phyloP scores from a whole-genome alignment of 2,329 filamentous ascomycete genomes.

The Aspergillus calidoustus region DNA sequence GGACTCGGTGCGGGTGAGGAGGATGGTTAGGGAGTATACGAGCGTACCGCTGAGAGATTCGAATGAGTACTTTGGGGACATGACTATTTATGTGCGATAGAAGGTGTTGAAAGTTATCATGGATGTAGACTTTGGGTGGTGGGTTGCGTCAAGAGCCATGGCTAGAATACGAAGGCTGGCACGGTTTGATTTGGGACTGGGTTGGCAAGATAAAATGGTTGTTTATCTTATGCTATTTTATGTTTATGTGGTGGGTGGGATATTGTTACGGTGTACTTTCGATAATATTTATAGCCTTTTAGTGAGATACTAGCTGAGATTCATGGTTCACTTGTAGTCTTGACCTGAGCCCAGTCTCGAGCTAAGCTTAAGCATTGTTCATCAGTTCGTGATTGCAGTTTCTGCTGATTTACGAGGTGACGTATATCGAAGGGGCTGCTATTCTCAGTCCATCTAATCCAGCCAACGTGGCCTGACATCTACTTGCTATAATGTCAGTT shows the following conservation, averaged over 20 bases:
- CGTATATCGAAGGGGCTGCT: too few relatives aligned
- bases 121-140: neutral
- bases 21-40: conserved; percentile 28
- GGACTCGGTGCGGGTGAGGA: conserved; percentile 24
- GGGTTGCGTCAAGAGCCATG: neutral
- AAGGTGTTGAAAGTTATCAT: neutral
- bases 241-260: neutral
- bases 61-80: conserved; percentile 27
- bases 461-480: neutral
- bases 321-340: neutral
- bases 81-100: conserved; percentile 26
- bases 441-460: too few relatives aligned
- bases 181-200: too few relatives aligned
- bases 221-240: neutral
- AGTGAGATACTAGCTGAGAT: neutral
- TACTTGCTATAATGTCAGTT: neutral
- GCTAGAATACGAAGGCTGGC: neutral
- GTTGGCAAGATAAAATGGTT: neutral
- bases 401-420: neutral
- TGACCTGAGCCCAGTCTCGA: neutral
- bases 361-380: neutral
- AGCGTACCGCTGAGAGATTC: conserved; percentile 19
- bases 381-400: neutral
- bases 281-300: neutral
- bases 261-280: neutral